Percentiles rank a stretch among this genome's conserved stretches.
Conservation (phyloP, 345 rosid species). For the Lepidium africanum region DNA sequence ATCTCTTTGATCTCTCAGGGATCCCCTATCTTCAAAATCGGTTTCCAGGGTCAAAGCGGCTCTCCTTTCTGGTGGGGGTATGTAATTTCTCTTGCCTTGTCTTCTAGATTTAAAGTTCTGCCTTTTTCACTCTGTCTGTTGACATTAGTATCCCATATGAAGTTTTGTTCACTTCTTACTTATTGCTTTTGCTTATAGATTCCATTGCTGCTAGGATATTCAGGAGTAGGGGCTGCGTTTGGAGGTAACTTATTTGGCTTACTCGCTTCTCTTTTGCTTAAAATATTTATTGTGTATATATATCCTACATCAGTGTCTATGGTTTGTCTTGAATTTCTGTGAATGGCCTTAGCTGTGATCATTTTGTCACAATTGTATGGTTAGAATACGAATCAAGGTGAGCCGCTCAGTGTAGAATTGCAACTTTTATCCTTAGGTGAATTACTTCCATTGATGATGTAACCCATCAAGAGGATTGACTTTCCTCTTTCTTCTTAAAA, state of each 20-base stretch:
- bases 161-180: neutral
- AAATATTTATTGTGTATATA: neutral
- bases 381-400: neutral
- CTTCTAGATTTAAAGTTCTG: neutral
- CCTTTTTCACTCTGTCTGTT: neutral
- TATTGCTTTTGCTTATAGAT: conserved; percentile 40
- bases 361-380: neutral
- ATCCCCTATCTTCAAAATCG: conserved; percentile 66
- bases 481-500: neutral
- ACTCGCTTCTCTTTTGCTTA: neutral
- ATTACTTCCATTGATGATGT: neutral
- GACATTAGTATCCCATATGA: neutral
- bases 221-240: conserved; percentile 72
- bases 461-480: neutral
- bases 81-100: neutral
- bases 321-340: neutral
- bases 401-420: neutral
- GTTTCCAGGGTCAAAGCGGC: conserved; percentile 81
- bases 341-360: neutral
- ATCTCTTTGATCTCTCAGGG: conserved; percentile 41
- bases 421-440: neutral
- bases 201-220: conserved; percentile 68
- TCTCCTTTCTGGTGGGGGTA: conserved; percentile 77
- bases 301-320: neutral
- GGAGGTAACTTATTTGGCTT: conserved; percentile 54